phyloP scores from a whole-genome alignment of 768 basidiomycete species.

The Amyloporia xantha region DNA sequence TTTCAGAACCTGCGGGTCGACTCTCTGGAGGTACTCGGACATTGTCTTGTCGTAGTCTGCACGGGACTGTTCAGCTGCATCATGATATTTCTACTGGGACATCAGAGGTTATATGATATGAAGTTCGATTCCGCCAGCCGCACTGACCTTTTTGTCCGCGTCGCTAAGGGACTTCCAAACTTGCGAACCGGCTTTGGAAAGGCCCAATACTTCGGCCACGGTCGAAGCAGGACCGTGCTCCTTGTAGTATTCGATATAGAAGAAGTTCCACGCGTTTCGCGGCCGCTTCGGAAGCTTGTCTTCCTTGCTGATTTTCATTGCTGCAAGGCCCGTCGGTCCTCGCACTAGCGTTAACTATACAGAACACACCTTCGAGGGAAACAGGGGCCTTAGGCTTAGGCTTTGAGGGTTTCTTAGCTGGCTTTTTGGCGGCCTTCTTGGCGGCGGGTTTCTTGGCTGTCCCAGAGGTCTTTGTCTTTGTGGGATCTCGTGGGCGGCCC shows the following conservation, averaged over 20 bases:
- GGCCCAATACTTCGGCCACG: neutral
- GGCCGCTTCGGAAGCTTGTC: slow-evolving; percentile 7
- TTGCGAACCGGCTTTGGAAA: neutral
- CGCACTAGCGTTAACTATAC: too few species aligned
- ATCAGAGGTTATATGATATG: neutral
- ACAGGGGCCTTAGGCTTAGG: neutral
- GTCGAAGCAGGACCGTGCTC: neutral
- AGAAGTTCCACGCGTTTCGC: slow-evolving; percentile 1
- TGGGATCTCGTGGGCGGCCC: too few species aligned
- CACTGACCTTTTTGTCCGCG: slow-evolving; percentile 9
- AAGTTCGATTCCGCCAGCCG: too few species aligned
- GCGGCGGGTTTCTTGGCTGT: slow-evolving; percentile 1
- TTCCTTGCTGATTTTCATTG: slow-evolving; percentile 6
- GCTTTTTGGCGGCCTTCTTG: slow-evolving; percentile 2
- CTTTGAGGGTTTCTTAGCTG: neutral
- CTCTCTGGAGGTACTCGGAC: slow-evolving; percentile 2
- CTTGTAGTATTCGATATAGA: neutral
- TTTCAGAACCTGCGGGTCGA: slow-evolving; percentile 8
- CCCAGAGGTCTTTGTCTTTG: neutral
- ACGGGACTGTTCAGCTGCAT: neutral
- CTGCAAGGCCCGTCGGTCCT: too few species aligned
- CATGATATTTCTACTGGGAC: neutral
- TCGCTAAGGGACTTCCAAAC: slow-evolving; percentile 7
- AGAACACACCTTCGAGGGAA: neutral
- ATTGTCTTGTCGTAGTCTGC: neutral